Evolutionary conservation across 1,139 yeast species (phyloP), one percentile per base, ranked within the genome.

Genomic region (Zygosaccharomyces sapae): DNA sequence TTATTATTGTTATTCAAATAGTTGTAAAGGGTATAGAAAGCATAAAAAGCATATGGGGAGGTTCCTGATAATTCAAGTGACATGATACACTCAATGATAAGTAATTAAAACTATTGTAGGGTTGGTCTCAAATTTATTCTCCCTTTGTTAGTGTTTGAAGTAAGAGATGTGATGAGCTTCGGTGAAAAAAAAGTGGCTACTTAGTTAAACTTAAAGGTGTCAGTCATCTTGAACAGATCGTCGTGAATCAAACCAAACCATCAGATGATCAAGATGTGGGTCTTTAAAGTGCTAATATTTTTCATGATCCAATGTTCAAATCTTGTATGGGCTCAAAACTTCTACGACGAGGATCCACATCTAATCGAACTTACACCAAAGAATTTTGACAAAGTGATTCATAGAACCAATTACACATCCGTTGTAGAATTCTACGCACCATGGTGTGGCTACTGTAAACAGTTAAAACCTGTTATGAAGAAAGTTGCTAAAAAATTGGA

Each of bases 371-470:
- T 86, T 41, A 73, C 75, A 8, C 69, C 80, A 0, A 61, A 71
- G 13, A 80, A 70, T 41, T 89, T 90, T 62, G 79, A 82, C 50
- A 75, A 77, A 53, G 83, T 81, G 43, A 80, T 90, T 3, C 72
- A 80, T 41, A 67, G 71, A 34, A 73, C 94, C 5, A 87, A 88
- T 63, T 86, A 87, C 57, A 84, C 95, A 2, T 70, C 96, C 2
- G 71, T 90, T 5, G 94, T 92, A 16, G 90, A 89, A 68, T 92
- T 90, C 64, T 92, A 92, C 65, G 97, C 97, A 3, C 97, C 97
- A 33, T 92, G 97, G 97, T 92, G 97, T 71, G 89, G 90, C 1
- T 80, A 84, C 61, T 85, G 94, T 59, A 74, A 78, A 53, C 75
- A 79, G 51, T 65, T 85, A 50, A 74, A 75, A 53, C 76, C 79